Percentiles rank a stretch among this genome's conserved stretches.
Evolutionary conservation across 345 rosid genomes (phyloP).

Genomic region (Psidium friedrichsthalianum): DNA sequence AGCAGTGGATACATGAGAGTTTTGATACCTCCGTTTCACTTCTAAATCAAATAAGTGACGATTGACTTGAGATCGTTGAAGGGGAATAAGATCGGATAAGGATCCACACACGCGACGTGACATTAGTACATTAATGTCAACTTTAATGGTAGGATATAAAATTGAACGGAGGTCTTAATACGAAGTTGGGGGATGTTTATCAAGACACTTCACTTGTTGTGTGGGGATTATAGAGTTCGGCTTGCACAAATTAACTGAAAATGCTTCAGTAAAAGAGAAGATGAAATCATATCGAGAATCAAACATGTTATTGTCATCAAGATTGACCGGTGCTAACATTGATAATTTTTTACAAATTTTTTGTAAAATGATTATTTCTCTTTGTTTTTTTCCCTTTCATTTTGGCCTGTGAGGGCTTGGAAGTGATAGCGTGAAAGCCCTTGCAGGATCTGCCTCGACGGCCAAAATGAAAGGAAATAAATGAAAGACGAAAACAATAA

Average conservation of each 20-base stretch:
- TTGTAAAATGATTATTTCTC: too few species aligned
- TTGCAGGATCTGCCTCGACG: too few species aligned
- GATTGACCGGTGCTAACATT: background rate
- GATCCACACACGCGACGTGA: background rate
- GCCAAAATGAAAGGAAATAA: too few species aligned
- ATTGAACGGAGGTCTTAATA: background rate
- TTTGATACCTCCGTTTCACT: background rate
- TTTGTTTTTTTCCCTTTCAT: too few species aligned
- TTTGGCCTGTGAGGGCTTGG: too few species aligned
- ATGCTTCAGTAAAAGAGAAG: background rate
- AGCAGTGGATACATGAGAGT: background rate
- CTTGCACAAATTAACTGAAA: background rate
- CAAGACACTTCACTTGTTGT: background rate
- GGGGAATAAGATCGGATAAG: background rate
- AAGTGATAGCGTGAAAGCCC: too few species aligned
- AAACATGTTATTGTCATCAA: background rate
- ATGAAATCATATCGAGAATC: background rate
- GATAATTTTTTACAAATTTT: too few species aligned
- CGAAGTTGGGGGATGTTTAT: background rate
- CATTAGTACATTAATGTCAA: background rate
- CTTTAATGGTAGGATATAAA: background rate
- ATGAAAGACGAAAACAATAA: too few species aligned
- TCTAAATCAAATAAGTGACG: background rate
- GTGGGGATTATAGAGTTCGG: background rate
- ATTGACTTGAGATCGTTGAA: background rate